Evolutionary conservation across 2,329 filamentous ascomycete species (phyloP).

Genomic region (Fusarium gaditjirri): DNA sequence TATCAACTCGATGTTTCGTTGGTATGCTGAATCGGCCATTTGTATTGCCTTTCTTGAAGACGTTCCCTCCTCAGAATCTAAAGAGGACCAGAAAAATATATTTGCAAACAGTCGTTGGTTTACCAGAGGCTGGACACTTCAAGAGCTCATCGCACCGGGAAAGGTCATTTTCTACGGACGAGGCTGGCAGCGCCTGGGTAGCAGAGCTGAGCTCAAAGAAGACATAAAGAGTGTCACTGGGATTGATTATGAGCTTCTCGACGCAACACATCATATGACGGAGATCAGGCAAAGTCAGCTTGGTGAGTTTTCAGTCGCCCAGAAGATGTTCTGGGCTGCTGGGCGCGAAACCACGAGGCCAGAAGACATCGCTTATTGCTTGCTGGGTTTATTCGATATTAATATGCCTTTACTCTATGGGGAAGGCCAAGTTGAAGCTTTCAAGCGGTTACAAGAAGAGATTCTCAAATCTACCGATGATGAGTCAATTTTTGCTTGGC

Average conservation of each 20-base stretch:
- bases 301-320: slow-evolving; percentile 36
- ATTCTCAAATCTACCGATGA: slow-evolving; percentile 46
- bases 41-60: slow-evolving; percentile 45
- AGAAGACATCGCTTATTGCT: slow-evolving; percentile 49
- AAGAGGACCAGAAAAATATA: not conserved
- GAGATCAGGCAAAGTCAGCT: slow-evolving; percentile 8
- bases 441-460: slow-evolving; percentile 45
- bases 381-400: slow-evolving; percentile 49
- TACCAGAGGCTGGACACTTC: slow-evolving; percentile 45
- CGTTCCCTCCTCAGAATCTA: slow-evolving; percentile 9
- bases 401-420: slow-evolving; percentile 50
- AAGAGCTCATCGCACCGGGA: slow-evolving; percentile 46
- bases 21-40: slow-evolving; percentile 44
- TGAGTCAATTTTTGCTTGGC: slow-evolving; percentile 47
- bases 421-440: slow-evolving; percentile 45
- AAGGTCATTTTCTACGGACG: slow-evolving; percentile 41
- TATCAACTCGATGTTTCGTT: slow-evolving; percentile 50
- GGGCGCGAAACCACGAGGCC: slow-evolving; percentile 43
- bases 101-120: slow-evolving; percentile 42
- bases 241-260: slow-evolving; percentile 33
- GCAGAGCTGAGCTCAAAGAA: slow-evolving; percentile 30
- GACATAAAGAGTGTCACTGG: slow-evolving; percentile 33
- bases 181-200: slow-evolving; percentile 37
- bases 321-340: slow-evolving; percentile 48
- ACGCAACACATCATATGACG: slow-evolving; percentile 16